Conservation (phyloP, 495 filamentous ascomycete species). For the Penicillium dipodomyicola region DNA sequence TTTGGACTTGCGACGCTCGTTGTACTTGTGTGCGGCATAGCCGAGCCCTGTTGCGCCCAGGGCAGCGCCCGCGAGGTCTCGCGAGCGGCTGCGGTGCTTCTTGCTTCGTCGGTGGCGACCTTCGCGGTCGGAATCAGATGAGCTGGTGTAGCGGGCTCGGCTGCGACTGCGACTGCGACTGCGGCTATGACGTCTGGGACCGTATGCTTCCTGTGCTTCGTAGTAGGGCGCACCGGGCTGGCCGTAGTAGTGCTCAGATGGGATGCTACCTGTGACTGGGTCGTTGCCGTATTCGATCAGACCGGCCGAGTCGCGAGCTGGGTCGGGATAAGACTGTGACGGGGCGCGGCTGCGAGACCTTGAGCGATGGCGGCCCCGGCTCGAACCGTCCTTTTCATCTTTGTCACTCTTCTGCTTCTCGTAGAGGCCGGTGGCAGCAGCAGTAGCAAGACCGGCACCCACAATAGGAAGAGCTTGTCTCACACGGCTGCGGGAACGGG, state of each 20-base stretch:
- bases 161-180: conserved; percentile 42
- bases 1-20: conserved; percentile 55
- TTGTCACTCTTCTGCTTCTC: conserved; percentile 72
- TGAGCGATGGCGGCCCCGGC: conserved; percentile 52
- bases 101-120: conserved; percentile 38
- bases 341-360: conserved; percentile 55
- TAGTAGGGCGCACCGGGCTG: conserved; percentile 45
- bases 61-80: conserved; percentile 65
- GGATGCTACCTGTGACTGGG: conserved; percentile 55
- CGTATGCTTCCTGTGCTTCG: conserved; percentile 36
- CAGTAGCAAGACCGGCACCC: conserved; percentile 74
- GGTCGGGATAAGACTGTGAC: conserved; percentile 55
- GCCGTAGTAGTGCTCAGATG: conserved; percentile 51
- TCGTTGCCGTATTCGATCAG: conserved; percentile 80
- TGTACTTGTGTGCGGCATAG: conserved; percentile 68
- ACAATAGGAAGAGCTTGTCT: conserved; percentile 62
- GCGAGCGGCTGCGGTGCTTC: conserved; percentile 62
- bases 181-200: conserved; percentile 31
- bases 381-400: conserved; percentile 47
- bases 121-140: conserved; percentile 45
- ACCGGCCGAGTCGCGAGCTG: conserved; percentile 56
- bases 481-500: conserved; percentile 59
- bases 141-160: conserved; percentile 38
- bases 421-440: conserved; percentile 76
- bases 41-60: conserved; percentile 71